Base-by-base conservation (phyloP, 163 green algal species). In the Chlamydomonas reinhardtii region DNA sequence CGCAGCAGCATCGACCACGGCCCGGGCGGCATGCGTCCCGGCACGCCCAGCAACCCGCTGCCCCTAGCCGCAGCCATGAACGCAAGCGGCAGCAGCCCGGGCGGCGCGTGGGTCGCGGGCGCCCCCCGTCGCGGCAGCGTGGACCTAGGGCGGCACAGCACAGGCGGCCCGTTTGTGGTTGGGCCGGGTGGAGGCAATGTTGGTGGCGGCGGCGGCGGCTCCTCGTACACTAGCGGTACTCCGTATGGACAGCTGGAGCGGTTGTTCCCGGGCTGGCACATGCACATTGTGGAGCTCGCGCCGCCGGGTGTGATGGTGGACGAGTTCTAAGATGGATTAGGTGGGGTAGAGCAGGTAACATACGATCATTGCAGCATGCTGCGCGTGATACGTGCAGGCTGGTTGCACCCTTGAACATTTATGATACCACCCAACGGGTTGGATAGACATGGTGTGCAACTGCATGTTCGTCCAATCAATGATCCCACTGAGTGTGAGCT, bases 261-360 rank as follows among this genome's bases (percentile, higher is more conserved):
- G 70, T 52, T 86, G 56, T 86, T 86, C 56, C 80, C 69, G 1
- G 80, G 80, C 19, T 79, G 70, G 70, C 71, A 80, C 54, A 54
- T 86, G 80, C 80, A 86, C n/a, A 72, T 86, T 16, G 59, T 86
- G 80, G 80, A 86, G 80, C 54, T 86, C 19, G 69, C 43, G 17
- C n/a, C 56, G 35, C 80, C 37, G 69, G 79, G 69, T 27, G 39
- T 65, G 0, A 52, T 69, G 27, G 27, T 86, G 56, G 80, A 80
- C 6, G 80, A 86, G 56, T 80, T 86, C 16, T 86, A 52, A 86
- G 29, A 6, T 5, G 35, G 70, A n/a, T n/a, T n/a, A n/a, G 22
- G 14, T 72, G 65, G 9, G 8, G n/a, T 2, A 17, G 2, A 1
- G 19, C 19, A 17, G 9, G 48, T 14, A 14, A 17, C 11, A 56